A percentile compares a stretch with the other conserved stretches of the same genome.
phyloP scores from a whole-genome alignment of 306 rosid genomes.

The Vigna unguiculata region DNA sequence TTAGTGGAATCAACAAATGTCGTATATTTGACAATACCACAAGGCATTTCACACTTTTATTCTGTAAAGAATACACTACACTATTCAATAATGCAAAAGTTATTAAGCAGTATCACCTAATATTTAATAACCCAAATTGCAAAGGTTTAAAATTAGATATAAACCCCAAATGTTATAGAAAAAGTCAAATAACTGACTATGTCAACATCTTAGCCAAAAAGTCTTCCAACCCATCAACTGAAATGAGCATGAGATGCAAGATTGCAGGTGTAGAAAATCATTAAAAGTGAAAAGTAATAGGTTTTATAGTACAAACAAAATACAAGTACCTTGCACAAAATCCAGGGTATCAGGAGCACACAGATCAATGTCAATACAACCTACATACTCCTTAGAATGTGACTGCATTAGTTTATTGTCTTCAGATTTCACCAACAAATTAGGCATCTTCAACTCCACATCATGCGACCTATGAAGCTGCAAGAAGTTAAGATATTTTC shows the following conservation, averaged over 20 bases:
- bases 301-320: slow-evolving; percentile 28
- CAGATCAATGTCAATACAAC: slow-evolving; percentile 47
- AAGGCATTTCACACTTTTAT: slow-evolving; percentile 22
- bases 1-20: slow-evolving; percentile 4
- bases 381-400: slow-evolving; percentile 45
- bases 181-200: slow-evolving; percentile 17
- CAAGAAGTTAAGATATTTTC: slow-evolving; percentile 63
- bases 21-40: slow-evolving; percentile 16
- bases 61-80: slow-evolving; percentile 8
- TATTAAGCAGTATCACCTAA: not conserved
- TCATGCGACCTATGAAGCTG: slow-evolving; percentile 70
- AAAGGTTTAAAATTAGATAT: slow-evolving; percentile 20
- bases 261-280: slow-evolving; percentile 24
- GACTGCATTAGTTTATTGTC: slow-evolving; percentile 43
- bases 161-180: not conserved
- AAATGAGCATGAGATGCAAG: slow-evolving; percentile 6
- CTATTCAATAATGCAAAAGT: not conserved
- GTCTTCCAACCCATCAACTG: slow-evolving; percentile 33
- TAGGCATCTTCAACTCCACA: slow-evolving; percentile 46
- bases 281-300: slow-evolving; percentile 22
- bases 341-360: slow-evolving; percentile 66
- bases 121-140: not conserved
- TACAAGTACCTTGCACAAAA: slow-evolving; percentile 58
- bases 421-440: slow-evolving; percentile 47
- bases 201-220: slow-evolving; percentile 2